phyloP scores from a whole-genome alignment of 2,329 filamentous ascomycete genomes.

The Aspergillus hiratsukae region DNA sequence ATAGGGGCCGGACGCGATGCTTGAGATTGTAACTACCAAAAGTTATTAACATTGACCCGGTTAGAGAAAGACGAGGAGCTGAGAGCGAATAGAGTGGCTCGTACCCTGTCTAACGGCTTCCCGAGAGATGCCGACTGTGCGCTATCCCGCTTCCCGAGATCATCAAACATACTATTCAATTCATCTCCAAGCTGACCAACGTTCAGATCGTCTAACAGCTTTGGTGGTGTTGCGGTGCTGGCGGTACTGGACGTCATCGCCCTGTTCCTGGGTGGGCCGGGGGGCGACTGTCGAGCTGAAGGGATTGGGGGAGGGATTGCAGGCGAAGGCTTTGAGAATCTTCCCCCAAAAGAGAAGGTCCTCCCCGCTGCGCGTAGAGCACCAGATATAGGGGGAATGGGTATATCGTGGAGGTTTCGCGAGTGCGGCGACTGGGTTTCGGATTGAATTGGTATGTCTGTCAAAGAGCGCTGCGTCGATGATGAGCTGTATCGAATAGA shows the following conservation, averaged over 20 bases:
- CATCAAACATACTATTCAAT: constrained; percentile 52
- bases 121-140: constrained; percentile 22
- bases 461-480: constrained; percentile 53
- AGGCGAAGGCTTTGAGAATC: constrained; percentile 30
- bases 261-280: constrained; percentile 37
- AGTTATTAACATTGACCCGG: constrained; percentile 16
- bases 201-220: constrained; percentile 44
- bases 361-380: constrained; percentile 46
- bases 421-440: constrained; percentile 34
- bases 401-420: constrained; percentile 38
- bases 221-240: constrained; percentile 49
- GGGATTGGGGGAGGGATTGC: constrained; percentile 16
- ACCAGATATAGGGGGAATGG: constrained; percentile 39
- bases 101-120: constrained; percentile 19
- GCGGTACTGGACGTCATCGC: constrained; percentile 50
- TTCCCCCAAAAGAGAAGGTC: constrained; percentile 52
- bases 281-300: constrained; percentile 19
- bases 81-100: constrained; percentile 1
- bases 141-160: constrained; percentile 35
- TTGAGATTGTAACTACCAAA: constrained; percentile 22
- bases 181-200: constrained; percentile 39
- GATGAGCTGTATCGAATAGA: constrained; percentile 53
- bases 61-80: neutral
- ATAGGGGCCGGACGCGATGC: constrained; percentile 38
- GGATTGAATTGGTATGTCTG: constrained; percentile 42